Percentiles rank a stretch among this genome's conserved stretches.
Evolutionary conservation across 129 eudicot genomes (phyloP).

Genomic region (Chrysanthemum lavandulifolium): DNA sequence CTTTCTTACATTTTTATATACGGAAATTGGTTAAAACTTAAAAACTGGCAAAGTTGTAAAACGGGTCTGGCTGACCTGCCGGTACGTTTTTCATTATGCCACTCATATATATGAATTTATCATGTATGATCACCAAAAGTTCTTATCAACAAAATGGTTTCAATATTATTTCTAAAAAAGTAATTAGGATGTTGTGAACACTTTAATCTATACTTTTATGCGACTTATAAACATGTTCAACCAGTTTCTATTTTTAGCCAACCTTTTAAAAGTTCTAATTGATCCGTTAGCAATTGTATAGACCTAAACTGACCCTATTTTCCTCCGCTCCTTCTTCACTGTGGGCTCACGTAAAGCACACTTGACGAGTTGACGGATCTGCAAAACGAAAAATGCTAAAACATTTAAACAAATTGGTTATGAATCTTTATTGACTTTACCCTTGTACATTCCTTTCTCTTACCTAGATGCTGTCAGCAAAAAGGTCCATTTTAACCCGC

Average conservation of each 20-base stretch:
- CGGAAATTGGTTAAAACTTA: neutral
- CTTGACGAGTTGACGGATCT: neutral
- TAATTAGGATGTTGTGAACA: neutral
- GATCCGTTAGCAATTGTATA: neutral
- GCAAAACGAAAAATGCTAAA: neutral
- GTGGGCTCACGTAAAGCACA: neutral
- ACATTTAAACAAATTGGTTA: conserved; percentile 8
- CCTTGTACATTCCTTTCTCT: conserved; percentile 18
- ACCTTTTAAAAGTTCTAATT: neutral
- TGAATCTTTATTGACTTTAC: neutral
- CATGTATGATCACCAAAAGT: neutral
- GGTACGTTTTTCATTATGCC: neutral
- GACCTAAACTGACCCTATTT: neutral
- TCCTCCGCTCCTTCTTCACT: neutral
- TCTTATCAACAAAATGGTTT: neutral
- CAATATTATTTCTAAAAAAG: neutral
- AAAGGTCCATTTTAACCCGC: conserved; percentile 91
- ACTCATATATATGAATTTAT: neutral
- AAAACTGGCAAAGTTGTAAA: neutral
- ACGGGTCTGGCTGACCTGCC: neutral
- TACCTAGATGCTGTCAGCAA: conserved; percentile 72
- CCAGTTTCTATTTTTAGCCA: neutral
- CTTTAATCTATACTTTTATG: neutral
- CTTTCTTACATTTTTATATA: neutral
- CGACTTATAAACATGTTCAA: neutral